These are phyloP conservation scores for Arthroderma uncinatum DNA, from an alignment of 2,329 filamentous ascomycete genomes.

Conservation along the genomic window DNA sequence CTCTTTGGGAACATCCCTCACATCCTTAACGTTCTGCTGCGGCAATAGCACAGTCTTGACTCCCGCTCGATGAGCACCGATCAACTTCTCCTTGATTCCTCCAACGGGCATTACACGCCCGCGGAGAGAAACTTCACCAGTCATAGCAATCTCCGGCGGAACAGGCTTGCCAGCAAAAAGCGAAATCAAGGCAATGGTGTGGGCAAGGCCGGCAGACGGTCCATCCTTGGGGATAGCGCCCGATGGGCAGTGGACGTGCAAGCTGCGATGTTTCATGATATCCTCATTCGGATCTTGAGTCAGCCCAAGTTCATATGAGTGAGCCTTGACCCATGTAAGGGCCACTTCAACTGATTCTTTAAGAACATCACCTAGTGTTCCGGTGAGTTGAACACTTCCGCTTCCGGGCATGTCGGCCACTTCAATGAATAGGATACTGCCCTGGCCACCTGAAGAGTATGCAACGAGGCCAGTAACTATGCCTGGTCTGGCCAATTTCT, in stretches of 20 bases:
- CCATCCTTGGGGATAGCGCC: constrained; percentile 94
- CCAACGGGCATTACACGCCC: constrained; percentile 89
- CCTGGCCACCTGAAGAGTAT: constrained; percentile 84
- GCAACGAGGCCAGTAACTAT: constrained; percentile 94
- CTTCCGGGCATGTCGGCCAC: constrained; percentile 93
- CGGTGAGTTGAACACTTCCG: constrained; percentile 86
- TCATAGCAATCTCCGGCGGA: constrained; percentile 91
- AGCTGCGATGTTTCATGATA: constrained; percentile 87
- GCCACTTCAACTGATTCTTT: constrained; percentile 97
- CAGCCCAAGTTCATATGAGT: constrained; percentile 81
- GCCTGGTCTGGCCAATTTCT: constrained; percentile 68
- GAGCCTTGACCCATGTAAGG: constrained; percentile 91
- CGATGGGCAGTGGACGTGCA: constrained; percentile 92
- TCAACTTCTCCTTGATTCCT: constrained; percentile 97
- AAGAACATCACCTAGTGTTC: constrained; percentile 89
- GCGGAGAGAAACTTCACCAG: constrained; percentile 64
- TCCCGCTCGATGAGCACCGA: constrained; percentile 81
- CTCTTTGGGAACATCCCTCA: constrained; percentile 79
- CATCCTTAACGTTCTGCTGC: constrained; percentile 80
- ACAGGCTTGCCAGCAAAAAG: constrained; percentile 79
- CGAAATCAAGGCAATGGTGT: constrained; percentile 85
- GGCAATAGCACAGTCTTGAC: constrained; percentile 90
- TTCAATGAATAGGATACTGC: constrained; percentile 95
- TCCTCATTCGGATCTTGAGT: constrained; percentile 71
- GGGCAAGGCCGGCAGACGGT: constrained; percentile 71